Percentiles rank a stretch among this genome's conserved stretches.
phyloP scores from a whole-genome alignment of 805 yeast genomes.

The Candida silvicultrix region DNA sequence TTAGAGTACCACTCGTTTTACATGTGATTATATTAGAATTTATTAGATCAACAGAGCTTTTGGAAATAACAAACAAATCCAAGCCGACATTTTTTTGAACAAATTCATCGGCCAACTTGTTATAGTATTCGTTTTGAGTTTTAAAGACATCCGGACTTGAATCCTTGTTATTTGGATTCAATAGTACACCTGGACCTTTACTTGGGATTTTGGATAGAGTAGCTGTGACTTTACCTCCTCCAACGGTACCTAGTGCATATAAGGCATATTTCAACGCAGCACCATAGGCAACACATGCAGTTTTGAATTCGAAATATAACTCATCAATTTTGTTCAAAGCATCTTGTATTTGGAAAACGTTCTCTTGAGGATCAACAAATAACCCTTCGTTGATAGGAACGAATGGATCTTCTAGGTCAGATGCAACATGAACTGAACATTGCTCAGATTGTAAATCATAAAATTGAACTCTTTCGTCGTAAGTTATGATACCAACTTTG shows the following conservation, averaged over 20 bases:
- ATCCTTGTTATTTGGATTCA: constrained; percentile 26
- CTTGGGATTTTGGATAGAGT: constrained; percentile 67
- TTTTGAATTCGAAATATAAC: constrained; percentile 30
- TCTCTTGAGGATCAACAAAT: constrained; percentile 72
- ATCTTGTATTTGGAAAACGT: constrained; percentile 56
- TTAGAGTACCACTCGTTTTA: constrained; percentile 66
- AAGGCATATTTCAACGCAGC: constrained; percentile 69
- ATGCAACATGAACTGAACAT: constrained; percentile 52
- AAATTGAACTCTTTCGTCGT: constrained; percentile 65
- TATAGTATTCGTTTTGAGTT: constrained; percentile 58
- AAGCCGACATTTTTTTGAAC: constrained; percentile 59
- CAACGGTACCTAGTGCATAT: constrained; percentile 51
- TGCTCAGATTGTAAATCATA: constrained; percentile 56
- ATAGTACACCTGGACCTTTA: constrained; percentile 70
- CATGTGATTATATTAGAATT: constrained; percentile 60
- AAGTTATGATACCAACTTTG: constrained; percentile 68
- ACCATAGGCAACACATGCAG: constrained; percentile 65
- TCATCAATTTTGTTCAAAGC: constrained; percentile 58
- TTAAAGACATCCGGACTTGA: constrained; percentile 43
- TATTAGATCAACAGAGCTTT: constrained; percentile 62
- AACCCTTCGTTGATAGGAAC: constrained; percentile 75
- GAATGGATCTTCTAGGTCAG: constrained; percentile 73
- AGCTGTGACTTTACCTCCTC: constrained; percentile 81
- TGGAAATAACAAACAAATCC: constrained; percentile 67
- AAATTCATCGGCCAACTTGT: constrained; percentile 49